Percentiles rank a stretch among this genome's conserved stretches.
Evolutionary conservation across 345 rosid genomes (phyloP).

Genomic region (Moricandia moricandioides): DNA sequence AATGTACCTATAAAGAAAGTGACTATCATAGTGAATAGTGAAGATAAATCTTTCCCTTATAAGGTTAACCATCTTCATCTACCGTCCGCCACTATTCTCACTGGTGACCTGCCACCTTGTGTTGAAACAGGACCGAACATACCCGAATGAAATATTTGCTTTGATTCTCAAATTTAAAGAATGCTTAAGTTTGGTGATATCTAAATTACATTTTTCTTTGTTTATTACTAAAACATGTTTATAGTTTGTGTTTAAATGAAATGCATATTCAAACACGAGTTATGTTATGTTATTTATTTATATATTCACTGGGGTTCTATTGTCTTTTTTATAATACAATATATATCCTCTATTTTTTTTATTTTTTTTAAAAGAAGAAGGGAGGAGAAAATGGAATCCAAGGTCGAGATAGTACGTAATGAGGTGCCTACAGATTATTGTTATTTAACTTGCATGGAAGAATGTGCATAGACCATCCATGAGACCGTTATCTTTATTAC

Average conservation of each 20-base stretch:
- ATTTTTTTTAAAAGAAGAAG: no score
- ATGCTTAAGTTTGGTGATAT: no score
- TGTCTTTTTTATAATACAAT: neutral
- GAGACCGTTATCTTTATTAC: conserved; percentile 34
- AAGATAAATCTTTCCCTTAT: conserved; percentile 27
- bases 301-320: neutral
- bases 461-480: conserved; percentile 39
- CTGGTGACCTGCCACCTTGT: conserved; percentile 32
- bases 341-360: no score
- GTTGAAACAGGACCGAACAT: neutral
- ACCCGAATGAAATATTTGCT: neutral
- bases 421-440: conserved; percentile 22
- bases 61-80: conserved; percentile 26
- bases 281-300: neutral
- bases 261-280: neutral
- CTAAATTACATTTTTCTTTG: no score
- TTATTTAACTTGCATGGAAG: conserved; percentile 29
- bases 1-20: no score
- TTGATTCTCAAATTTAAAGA: no score
- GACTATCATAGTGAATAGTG: conserved; percentile 2
- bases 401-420: conserved; percentile 21
- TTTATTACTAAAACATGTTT: no score
- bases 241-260: neutral
- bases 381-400: conserved; percentile 34
- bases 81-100: conserved; percentile 34